These are phyloP conservation scores for Cryptococcus jaspeensis DNA, from an alignment of 1,284 basidiomycete genomes.

Conservation along the genomic window DNA sequence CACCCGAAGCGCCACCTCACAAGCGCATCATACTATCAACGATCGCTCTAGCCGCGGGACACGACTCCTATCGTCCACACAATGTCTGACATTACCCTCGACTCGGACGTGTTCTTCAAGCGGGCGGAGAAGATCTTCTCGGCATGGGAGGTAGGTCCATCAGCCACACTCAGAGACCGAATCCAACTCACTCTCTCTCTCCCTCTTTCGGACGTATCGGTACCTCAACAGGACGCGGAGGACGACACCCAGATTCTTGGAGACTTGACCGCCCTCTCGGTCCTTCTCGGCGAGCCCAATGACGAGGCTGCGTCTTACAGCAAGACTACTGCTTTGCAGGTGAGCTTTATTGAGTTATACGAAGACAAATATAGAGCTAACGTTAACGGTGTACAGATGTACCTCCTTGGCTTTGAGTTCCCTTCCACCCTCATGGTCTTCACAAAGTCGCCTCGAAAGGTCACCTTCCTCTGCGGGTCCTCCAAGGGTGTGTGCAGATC, in stretches of 20 bases:
- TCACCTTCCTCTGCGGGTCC: constrained; percentile 80
- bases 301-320: constrained; percentile 78
- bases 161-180: neutral
- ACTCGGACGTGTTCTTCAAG: constrained; percentile 61
- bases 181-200: neutral
- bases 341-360: constrained; percentile 53
- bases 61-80: neutral
- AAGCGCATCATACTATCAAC: too few species aligned
- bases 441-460: constrained; percentile 56
- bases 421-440: constrained; percentile 88
- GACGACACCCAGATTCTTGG: constrained; percentile 57
- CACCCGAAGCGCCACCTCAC: too few species aligned
- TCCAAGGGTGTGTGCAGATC: constrained; percentile 68
- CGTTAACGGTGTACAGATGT: constrained; percentile 62
- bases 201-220: neutral
- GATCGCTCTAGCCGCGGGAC: too few species aligned
- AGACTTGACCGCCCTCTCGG: constrained; percentile 63
- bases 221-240: constrained; percentile 70
- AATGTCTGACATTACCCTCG: constrained; percentile 57
- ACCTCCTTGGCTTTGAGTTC: constrained; percentile 95
- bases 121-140: constrained; percentile 68
- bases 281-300: constrained; percentile 78
- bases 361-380: constrained; percentile 11
- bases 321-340: constrained; percentile 88
- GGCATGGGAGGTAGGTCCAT: constrained; percentile 67